These are phyloP conservation scores for Leonotis leonurus DNA, from an alignment of 257 asterid species.

Conservation along the genomic window DNA sequence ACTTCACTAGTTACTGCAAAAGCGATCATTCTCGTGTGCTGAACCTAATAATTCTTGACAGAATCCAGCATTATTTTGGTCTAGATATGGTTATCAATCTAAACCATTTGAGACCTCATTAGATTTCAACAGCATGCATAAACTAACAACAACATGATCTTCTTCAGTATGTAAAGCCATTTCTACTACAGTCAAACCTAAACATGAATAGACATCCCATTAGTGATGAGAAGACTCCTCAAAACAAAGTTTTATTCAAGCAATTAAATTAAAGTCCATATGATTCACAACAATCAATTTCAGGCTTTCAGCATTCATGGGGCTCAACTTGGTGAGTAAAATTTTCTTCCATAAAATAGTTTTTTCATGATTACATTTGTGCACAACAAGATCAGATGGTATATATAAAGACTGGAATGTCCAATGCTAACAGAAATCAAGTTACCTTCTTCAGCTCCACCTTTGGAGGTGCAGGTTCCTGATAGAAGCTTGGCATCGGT, in stretches of 20 bases:
- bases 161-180: not conserved
- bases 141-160: not conserved
- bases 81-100: not conserved
- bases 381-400: not conserved
- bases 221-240: not conserved
- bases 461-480: conserved; percentile 93
- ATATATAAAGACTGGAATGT: not conserved
- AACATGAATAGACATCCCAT: not conserved
- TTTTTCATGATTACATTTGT: not conserved
- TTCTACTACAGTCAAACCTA: not conserved
- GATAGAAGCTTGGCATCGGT: conserved; percentile 96
- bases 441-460: conserved; percentile 84
- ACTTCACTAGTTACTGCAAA: not conserved
- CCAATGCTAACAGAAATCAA: not conserved
- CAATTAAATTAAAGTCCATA: not conserved
- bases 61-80: not conserved
- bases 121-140: not conserved
- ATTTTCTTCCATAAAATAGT: not conserved
- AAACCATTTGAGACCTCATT: not conserved
- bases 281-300: not conserved
- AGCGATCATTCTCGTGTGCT: not conserved
- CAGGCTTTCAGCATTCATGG: not conserved
- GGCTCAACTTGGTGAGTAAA: not conserved
- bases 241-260: not conserved
- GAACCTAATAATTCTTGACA: not conserved